A percentile compares a stretch with the other conserved stretches of the same genome.
These are phyloP conservation scores for Auxenochlorella pyrenoidosa DNA, from an alignment of 139 green algal species.

Conservation along the genomic window DNA sequence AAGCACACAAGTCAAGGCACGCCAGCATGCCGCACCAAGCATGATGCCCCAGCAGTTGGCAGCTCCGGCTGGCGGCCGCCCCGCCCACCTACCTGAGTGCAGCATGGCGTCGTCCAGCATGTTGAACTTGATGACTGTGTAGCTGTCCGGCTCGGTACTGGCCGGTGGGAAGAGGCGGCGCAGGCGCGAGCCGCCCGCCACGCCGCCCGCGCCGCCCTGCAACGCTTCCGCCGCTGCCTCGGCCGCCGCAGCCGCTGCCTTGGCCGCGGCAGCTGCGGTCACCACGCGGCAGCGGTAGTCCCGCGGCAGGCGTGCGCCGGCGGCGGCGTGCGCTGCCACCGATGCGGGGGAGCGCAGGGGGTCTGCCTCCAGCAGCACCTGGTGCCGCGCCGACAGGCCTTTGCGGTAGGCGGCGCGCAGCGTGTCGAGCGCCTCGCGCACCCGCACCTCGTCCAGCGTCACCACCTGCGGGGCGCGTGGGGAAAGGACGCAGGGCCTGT, in stretches of 20 bases:
- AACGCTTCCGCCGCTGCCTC: not conserved
- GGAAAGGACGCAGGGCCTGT: not conserved
- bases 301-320: not conserved
- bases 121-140: slow-evolving; percentile 74
- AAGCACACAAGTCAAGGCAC: too few species aligned
- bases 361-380: slow-evolving; percentile 8
- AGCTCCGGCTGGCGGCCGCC: too few species aligned
- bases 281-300: slow-evolving; percentile 12
- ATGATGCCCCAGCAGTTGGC: too few species aligned
- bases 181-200: not conserved
- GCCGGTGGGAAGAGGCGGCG: slow-evolving; percentile 58
- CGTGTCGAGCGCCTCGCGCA: slow-evolving; percentile 4
- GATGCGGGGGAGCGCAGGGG: too few species aligned
- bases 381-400: not conserved
- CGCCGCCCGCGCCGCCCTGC: not conserved
- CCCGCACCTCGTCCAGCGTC: not conserved
- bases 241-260: not conserved
- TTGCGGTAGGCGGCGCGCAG: slow-evolving; percentile 7
- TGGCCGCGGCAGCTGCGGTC: not conserved
- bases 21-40: too few species aligned
- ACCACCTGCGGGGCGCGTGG: not conserved
- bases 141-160: slow-evolving; percentile 53
- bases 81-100: slow-evolving; percentile 12
- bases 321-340: too few species aligned
- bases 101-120: slow-evolving; percentile 41